Evolutionary conservation across 2,329 filamentous ascomycete genomes (phyloP), one percentile per base, ranked within the genome.

Genomic region (Juglanconis juglandina): DNA sequence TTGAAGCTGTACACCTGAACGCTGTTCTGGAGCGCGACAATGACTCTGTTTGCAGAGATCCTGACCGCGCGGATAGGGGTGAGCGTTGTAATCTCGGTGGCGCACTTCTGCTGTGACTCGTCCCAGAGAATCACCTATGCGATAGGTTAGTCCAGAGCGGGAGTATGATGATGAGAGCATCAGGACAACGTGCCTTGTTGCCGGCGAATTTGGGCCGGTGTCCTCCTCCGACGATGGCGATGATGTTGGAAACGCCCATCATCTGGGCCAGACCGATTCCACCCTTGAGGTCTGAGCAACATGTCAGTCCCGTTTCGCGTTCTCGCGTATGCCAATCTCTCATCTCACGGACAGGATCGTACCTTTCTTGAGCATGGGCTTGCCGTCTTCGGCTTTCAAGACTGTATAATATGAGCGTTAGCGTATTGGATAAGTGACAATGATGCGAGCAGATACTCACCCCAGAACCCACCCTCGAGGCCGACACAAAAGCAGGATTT

Each of bases 161-260:
- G 24, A 24, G 24, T 24, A 24, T 24, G 59, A 41, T 58, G 37
- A 8, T 11, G 2, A 50, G 35, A 52, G 54, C 14, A 35, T 30
- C 10, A 42, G 17, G 34, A 13, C 4, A 11, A 56, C 68, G 8
- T 68, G 87, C 91, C 80, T 96, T 96, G 75, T 93, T 96, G 71
- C 89, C 89, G 13, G 92, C 87, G 68, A 92, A 95, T 70, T 94
- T 94, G 56, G 93, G 92, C 61, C 87, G 86, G 68, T 85, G 89
- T 53, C 95, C 92, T 67, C 94, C 94, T 65, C 93, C 93, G 58
- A 97, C 92, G 9, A 98, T 82, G 34, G 91, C 94, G 41, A 97
- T 81, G 72, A 93, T 96, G 76, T 94, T 93, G 56, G 91, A 87
- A 66, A 87, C 89, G 49, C 90, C 90, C 72, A 96, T 87, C 90